These are phyloP conservation scores for Vitis hybrid DNA, from an alignment of 177 flowering plant genomes.

Conservation along the genomic window DNA sequence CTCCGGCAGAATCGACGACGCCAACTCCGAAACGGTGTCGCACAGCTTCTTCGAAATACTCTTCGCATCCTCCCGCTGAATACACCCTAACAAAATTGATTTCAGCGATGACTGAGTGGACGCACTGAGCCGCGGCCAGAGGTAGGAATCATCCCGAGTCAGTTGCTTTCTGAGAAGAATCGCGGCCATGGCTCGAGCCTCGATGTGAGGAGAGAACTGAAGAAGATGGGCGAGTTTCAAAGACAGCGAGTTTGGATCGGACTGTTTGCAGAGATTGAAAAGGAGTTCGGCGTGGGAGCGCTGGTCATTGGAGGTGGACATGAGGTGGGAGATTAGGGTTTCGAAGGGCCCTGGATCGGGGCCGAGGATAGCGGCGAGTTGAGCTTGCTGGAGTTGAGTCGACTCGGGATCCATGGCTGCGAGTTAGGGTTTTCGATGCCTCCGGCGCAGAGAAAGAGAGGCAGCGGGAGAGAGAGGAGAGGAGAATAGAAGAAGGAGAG, in stretches of 20 bases:
- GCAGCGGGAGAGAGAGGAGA: neutral
- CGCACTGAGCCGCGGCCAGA: slow-evolving; percentile 53
- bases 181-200: slow-evolving; percentile 64
- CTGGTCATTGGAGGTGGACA: slow-evolving; percentile 62
- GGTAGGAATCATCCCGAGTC: slow-evolving; percentile 51
- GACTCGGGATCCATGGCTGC: slow-evolving; percentile 32
- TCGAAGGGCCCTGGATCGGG: slow-evolving; percentile 55
- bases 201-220: slow-evolving; percentile 39
- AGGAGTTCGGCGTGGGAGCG: slow-evolving; percentile 56
- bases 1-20: slow-evolving; percentile 52
- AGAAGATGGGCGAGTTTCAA: slow-evolving; percentile 53
- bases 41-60: slow-evolving; percentile 56
- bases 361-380: slow-evolving; percentile 49
- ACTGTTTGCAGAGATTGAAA: slow-evolving; percentile 59
- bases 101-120: slow-evolving; percentile 49
- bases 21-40: slow-evolving; percentile 61
- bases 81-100: slow-evolving; percentile 35
- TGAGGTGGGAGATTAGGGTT: slow-evolving; percentile 56
- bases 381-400: slow-evolving; percentile 53
- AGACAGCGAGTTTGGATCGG: slow-evolving; percentile 53
- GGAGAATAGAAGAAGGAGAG: neutral
- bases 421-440: neutral
- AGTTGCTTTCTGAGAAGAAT: slow-evolving; percentile 59
- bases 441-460: slow-evolving; percentile 8
- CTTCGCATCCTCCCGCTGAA: slow-evolving; percentile 43